These are phyloP conservation scores for Lichina pygmaea DNA, from an alignment of 495 filamentous ascomycete genomes.

Conservation along the genomic window DNA sequence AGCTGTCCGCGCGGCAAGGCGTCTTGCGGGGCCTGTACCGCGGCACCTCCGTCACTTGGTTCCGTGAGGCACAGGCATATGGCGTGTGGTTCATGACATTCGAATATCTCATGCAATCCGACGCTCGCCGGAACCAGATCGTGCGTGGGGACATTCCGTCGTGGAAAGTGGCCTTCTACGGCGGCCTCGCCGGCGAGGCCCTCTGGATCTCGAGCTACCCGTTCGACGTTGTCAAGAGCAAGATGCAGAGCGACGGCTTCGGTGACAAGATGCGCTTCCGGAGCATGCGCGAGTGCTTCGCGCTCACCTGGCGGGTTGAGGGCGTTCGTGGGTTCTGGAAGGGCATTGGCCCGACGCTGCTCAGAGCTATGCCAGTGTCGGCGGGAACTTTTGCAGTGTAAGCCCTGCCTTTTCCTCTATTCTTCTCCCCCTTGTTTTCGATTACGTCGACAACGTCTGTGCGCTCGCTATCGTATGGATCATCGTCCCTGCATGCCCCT, in stretches of 20 bases:
- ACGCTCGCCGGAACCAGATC: slow-evolving; percentile 47
- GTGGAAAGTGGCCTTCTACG: slow-evolving; percentile 74
- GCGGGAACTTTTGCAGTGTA: slow-evolving; percentile 81
- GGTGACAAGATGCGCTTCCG: slow-evolving; percentile 34
- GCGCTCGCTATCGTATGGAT: too few species aligned
- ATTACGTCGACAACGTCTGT: too few species aligned
- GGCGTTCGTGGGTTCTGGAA: slow-evolving; percentile 82
- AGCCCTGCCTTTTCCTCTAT: slow-evolving; percentile 5
- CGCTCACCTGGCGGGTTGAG: slow-evolving; percentile 51
- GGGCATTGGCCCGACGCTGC: slow-evolving; percentile 74
- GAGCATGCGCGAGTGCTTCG: slow-evolving; percentile 75
- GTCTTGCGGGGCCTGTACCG: slow-evolving; percentile 59
- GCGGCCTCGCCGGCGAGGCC: slow-evolving; percentile 77
- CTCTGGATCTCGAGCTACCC: slow-evolving; percentile 86
- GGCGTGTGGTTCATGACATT: slow-evolving; percentile 86
- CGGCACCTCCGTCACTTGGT: slow-evolving; percentile 58
- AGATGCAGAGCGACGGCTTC: slow-evolving; percentile 96
- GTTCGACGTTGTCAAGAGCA: slow-evolving; percentile 93
- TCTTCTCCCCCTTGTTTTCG: neutral
- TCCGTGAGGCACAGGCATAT: slow-evolving; percentile 84
- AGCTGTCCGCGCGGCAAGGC: slow-evolving; percentile 35
- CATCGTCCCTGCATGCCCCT: neutral
- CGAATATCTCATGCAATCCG: slow-evolving; percentile 85
- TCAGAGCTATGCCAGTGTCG: slow-evolving; percentile 92
- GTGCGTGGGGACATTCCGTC: slow-evolving; percentile 49